phyloP scores from a whole-genome alignment of 352 stramenopile species.

The Poterioochromonas sp. region DNA sequence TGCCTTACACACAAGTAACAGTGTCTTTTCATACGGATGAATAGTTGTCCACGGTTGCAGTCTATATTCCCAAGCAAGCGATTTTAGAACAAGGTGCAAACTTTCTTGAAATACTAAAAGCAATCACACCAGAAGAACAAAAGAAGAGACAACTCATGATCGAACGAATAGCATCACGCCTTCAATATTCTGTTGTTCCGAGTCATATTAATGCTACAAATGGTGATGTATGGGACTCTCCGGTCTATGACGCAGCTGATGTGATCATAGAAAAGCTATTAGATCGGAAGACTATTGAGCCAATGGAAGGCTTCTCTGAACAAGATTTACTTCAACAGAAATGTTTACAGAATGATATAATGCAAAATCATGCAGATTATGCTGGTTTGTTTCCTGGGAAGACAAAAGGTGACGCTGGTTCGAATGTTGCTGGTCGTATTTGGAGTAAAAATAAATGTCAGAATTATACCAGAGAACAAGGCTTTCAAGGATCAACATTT shows the following conservation, averaged over 20 bases:
- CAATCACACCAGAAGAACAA: neutral
- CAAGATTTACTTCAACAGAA: neutral
- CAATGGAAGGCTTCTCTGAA: constrained; percentile 22
- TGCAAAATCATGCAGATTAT: constrained; percentile 28
- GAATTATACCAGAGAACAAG: neutral
- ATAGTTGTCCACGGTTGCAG: neutral
- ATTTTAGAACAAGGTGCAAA: neutral
- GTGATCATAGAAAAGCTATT: constrained; percentile 21
- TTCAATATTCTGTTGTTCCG: constrained; percentile 26
- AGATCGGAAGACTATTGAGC: constrained; percentile 10
- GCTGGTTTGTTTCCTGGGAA: neutral
- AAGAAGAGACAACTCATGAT: neutral
- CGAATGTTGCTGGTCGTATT: neutral
- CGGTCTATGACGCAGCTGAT: constrained; percentile 6
- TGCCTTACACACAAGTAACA: neutral
- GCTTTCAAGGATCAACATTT: neutral
- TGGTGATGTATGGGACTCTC: constrained; percentile 4
- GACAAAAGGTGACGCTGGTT: neutral
- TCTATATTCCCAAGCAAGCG: constrained; percentile 10
- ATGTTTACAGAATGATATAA: constrained; percentile 23
- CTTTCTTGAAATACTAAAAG: constrained; percentile 8
- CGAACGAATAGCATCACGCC: neutral
- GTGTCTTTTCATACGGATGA: neutral
- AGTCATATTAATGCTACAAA: neutral
- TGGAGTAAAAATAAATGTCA: neutral